Evolutionary conservation across 805 yeast species (phyloP), one percentile per base, ranked within the genome.

Genomic region (Ogataea zsoltii): DNA sequence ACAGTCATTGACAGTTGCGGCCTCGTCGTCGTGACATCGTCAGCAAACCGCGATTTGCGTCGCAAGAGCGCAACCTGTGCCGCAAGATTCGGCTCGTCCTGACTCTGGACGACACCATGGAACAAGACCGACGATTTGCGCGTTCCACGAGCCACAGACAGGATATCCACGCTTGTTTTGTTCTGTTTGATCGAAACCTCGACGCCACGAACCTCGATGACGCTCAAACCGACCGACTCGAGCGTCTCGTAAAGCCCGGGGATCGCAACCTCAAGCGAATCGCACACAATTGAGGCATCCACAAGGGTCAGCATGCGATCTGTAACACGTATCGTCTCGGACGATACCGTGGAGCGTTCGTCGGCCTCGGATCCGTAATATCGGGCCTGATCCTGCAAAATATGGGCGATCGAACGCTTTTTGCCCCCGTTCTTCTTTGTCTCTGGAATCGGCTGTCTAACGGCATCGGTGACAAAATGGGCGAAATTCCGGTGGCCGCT

Each of bases 341-440:
- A 30, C 7, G 36, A 14, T 3, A 7, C 26, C 7, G 5, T 16
- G 19, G 21, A 7, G 18, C 32, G 39, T n/a, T 38, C 32, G n/a
- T 42, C 41, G 19, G 45, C 34, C 12, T 45, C 14, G 11, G 43
- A 41, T 14, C 54, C 56, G 32, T 49, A 53, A 19, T 41, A 50
- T 19, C 46, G 37, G 18, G 45, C 49, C 25, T 50, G 45, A 18
- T 53, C 57, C 33, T 44, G 51, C 4, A 53, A 45, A 4, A 53
- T 41, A n/a, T 44, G 50, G 13, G 52, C 45, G n/a, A 53, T 46
- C 16, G 53, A 23, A 21, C 54, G 38, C 34, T 53, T 53, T 33
- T 43, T 49, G 14, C 43, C 32, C 11, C 32, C 30, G 15, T 32
- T 30, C 32, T 45, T 51, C 31, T 44, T 48, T 11, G 31, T 15